Base-by-base conservation (phyloP, 176 grass and related monocot genomes). In the Lolium rigidum region DNA sequence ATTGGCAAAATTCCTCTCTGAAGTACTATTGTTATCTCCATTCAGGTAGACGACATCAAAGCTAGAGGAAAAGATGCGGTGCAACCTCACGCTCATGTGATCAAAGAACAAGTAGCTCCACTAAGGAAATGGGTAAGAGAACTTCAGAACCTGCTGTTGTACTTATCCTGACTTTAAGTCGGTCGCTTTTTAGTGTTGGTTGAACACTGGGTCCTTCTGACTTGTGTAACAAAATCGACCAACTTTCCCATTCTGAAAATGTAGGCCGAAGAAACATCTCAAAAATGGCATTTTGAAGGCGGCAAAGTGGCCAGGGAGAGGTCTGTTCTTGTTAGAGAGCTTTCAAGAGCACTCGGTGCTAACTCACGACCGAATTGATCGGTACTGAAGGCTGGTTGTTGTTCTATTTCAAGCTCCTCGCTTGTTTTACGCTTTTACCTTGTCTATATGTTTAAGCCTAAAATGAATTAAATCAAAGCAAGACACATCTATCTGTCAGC, bases 81-180 rank as follows among this genome's bases (percentile, higher is more conserved):
- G 82, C 90, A 84, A 74, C 93, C 93, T 38, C 70, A 56, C 79
- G 91, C 85, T 55, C 79, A 98, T 79, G 91, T 85, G 86, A 63
- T 98, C 21, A 98, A 77, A 84, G 92, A 98, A 80, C 86, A 79
- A 78, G 90, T 98, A 75, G 82, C 48, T 89, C 96, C 96, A 58
- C 24, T 98, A 54, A 87, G 90, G 85, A 89, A 49, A 80, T 95
- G 96, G 96, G 96, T 98, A 81, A 65, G 50, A 48, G 10, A 79
- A 79, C 37, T 77, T 86, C 7, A 38, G 14, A 5, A 54, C 52
- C 26, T 2, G 4, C 25, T 69, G 6, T 28, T 63, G 21, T 86
- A 47, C 15, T 77, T 43, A 24, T 71, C 73, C 5, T 11, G 5
- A 17, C 71, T 31, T 68, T 8, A 11, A 31, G n/a, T 84, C 35